Conservation (phyloP, 225 moss, liverwort and hornwort genomes). For the Physcomitrium patens region DNA sequence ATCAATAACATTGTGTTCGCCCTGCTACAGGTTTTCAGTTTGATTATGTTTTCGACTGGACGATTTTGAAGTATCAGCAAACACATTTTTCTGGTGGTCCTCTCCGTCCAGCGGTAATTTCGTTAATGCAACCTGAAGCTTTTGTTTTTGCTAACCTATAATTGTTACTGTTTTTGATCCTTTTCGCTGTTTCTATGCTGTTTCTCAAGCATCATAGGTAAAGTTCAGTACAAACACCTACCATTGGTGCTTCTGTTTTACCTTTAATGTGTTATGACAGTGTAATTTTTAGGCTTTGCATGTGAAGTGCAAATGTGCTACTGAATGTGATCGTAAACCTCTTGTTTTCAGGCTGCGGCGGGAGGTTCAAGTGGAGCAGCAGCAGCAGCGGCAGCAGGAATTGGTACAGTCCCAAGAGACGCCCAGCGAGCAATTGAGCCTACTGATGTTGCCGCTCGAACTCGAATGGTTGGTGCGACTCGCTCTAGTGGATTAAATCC, state of each 20-base stretch:
- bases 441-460: conserved; percentile 70
- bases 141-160: neutral
- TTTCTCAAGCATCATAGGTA: neutral
- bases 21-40: conserved; percentile 60
- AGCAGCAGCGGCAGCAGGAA: conserved; percentile 44
- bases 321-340: neutral
- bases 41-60: conserved; percentile 65
- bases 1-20: neutral
- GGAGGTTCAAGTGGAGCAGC: conserved; percentile 79
- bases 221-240: neutral
- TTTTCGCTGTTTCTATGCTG: neutral
- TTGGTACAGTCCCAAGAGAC: conserved; percentile 71
- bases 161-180: no score
- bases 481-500: conserved; percentile 65
- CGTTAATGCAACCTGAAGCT: neutral
- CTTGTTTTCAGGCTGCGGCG: conserved; percentile 57
- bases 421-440: conserved; percentile 67
- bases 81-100: conserved; percentile 34
- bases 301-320: neutral
- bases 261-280: neutral
- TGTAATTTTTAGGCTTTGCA: neutral
- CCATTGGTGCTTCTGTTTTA: neutral
- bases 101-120: conserved; percentile 51
- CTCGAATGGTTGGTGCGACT: conserved; percentile 66
- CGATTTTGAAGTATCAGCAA: conserved; percentile 80